Base-by-base conservation (phyloP, 306 rosid species). In the Gastrolobium villosum region DNA sequence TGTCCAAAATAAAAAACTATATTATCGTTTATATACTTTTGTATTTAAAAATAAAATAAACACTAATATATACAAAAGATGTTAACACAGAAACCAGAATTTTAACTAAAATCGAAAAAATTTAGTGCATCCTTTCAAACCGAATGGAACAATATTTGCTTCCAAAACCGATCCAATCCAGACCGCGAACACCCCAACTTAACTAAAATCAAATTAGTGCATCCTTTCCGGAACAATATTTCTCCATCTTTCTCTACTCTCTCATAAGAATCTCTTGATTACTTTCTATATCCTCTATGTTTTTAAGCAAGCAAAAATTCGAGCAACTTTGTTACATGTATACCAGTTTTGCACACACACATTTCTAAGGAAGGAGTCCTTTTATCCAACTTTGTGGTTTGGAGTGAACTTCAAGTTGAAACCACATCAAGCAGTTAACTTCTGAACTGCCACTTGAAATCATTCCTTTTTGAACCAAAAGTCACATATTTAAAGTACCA, bases 381-480 rank as follows among this genome's bases (percentile, higher is more conserved):
- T 20, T 20, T 20, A 20, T 20, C 26, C 26, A 20, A 20, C 26
- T 20, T 20, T 20, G 55, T 49, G n/a, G 2, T 6, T 49, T 49
- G 55, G n/a, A 49, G 28, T 49, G 55, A 49, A n/a, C 55, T 49
- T 13, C 55, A 49, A 49, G 28, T 28, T 55, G 36, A 55, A 55
- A 55, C 36, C 36, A 55, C 62, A 55, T 60, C 26, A 60, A 32
- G 43, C 44, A 34, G 39, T 61, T 35, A n/a, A 35, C 28, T 15
- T 35, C 10, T 6, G 20, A 56, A 30, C 63, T 13, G 0, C 65
- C 41, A 32, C 43, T 10, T 32, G 36, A 61, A 55, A 30, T 8
- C 63, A 56, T 56, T 56, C 63, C 55, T 49, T 10, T n/a, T n/a
- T 2, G 26, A 49, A 49, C 28, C 55, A 49, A 49, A n/a, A 55